A percentile compares a stretch with the other conserved stretches of the same genome.
Conservation (phyloP, 2,329 filamentous ascomycete species). For the Knufia fluminis region DNA sequence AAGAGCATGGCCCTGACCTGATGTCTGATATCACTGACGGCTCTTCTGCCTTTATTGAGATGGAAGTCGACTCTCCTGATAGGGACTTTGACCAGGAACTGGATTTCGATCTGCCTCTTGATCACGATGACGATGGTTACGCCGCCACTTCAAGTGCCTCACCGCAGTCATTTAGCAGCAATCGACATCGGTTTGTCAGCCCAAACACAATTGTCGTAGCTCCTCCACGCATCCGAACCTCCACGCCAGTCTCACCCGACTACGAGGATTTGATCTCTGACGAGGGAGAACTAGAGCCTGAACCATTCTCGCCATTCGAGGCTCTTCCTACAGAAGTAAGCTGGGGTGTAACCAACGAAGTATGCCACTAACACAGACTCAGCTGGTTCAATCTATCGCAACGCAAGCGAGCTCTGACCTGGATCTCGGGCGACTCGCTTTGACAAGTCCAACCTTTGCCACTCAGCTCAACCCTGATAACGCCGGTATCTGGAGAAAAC, state of each 20-base stretch:
- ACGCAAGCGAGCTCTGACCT: slow-evolving; percentile 19
- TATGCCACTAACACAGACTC: not conserved
- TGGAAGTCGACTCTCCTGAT: too few species aligned
- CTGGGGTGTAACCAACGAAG: not conserved
- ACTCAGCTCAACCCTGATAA: slow-evolving; percentile 22
- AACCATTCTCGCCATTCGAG: not conserved
- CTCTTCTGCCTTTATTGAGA: too few species aligned
- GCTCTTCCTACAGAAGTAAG: slow-evolving; percentile 16
- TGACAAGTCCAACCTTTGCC: slow-evolving; percentile 24
- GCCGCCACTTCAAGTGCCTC: too few species aligned
- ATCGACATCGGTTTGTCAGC: not conserved
- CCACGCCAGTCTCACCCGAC: not conserved
- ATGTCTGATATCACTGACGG: too few species aligned
- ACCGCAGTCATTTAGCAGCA: not conserved
- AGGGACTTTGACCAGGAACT: too few species aligned
- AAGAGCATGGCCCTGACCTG: too few species aligned
- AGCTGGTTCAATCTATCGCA: slow-evolving; percentile 19
- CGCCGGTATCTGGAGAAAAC: slow-evolving; percentile 28
- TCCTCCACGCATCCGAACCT: not conserved
- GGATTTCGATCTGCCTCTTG: too few species aligned
- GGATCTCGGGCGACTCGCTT: slow-evolving; percentile 27
- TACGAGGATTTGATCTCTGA: not conserved
- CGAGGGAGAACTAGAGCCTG: not conserved
- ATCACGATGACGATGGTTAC: too few species aligned
- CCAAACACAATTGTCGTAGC: not conserved